Base-by-base conservation (phyloP, 306 rosid genomes). In the Acacia melanoxylon region DNA sequence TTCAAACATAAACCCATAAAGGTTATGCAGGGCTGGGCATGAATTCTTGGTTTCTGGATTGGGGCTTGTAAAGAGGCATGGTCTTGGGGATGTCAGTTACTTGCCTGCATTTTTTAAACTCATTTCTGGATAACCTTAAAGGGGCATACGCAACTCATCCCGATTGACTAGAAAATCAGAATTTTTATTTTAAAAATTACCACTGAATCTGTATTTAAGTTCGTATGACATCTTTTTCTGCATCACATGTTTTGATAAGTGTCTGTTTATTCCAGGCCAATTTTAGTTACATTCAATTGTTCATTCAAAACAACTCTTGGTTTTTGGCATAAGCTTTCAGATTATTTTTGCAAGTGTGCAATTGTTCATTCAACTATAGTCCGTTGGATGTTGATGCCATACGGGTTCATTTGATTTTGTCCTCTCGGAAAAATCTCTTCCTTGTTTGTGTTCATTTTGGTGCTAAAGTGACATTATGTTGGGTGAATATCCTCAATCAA, bases 1-100 rank as follows among this genome's bases (percentile, higher is more conserved):
- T 42, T 27, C 52, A 41, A 84, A 69, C 29, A 24, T 8, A 69
- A 83, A 76, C 86, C 85, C 91, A 92, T 82, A 91, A 90, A 82
- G 69, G 19, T 70, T 79, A 68, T 6, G 54, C 27, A 41, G 62
- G 59, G 51, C 45, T 41, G 54, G 25, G 17, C 66, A 17, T 40
- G n/a, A n/a, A n/a, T n/a, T n/a, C n/a, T n/a, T n/a, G n/a, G n/a
- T n/a, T n/a, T n/a, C n/a, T n/a, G n/a, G n/a, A n/a, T n/a, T n/a
- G 83, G 27, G 52, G 62, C 76, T 74, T 17, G 41, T 59, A 33
- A 41, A 13, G 31, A 69, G 54, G 52, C 19, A 51, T 65, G 72
- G 46, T 29, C 72, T 13, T 59, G 22, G 62, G 68, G 74, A 9
- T 77, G 78, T 13, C 25, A 24, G 61, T 71, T 54, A 76, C 72